phyloP scores from a whole-genome alignment of 768 basidiomycete species.

The Wakefieldia striispora region DNA sequence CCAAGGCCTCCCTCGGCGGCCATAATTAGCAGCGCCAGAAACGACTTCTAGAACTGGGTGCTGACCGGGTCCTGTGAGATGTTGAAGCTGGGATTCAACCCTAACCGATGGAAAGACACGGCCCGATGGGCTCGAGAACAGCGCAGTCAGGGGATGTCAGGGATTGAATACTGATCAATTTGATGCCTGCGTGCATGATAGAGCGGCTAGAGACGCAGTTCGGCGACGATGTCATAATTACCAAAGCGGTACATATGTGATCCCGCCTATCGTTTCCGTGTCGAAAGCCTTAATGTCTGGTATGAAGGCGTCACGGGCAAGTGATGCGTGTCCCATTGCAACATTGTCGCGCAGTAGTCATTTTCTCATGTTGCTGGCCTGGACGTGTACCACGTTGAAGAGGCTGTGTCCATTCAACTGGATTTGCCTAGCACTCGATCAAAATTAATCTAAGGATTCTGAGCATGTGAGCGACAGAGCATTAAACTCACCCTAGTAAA shows the following conservation, averaged over 20 bases:
- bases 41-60: conserved; percentile 16
- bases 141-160: conserved; percentile 12
- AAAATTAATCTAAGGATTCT: conserved; percentile 8
- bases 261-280: neutral
- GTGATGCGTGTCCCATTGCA: conserved; percentile 5
- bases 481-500: conserved; percentile 15
- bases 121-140: conserved; percentile 19
- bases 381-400: conserved; percentile 17
- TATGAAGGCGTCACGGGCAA: conserved; percentile 15
- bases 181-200: conserved; percentile 15
- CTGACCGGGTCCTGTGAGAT: conserved; percentile 15
- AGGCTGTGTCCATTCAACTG: conserved; percentile 17
- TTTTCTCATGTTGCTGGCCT: conserved; percentile 24
- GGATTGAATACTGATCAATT: conserved; percentile 7
- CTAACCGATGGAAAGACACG: conserved; percentile 24
- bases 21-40: conserved; percentile 23
- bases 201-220: conserved; percentile 6
- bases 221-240: conserved; percentile 11
- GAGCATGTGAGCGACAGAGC: conserved; percentile 14
- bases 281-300: conserved; percentile 1
- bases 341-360: conserved; percentile 9
- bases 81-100: conserved; percentile 17
- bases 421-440: conserved; percentile 8
- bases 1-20: conserved; percentile 17
- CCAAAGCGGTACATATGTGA: conserved; percentile 6